A percentile compares a stretch with the other conserved stretches of the same genome.
Evolutionary conservation across 2,329 filamentous ascomycete genomes (phyloP).

Genomic region (Colletotrichum lupini): DNA sequence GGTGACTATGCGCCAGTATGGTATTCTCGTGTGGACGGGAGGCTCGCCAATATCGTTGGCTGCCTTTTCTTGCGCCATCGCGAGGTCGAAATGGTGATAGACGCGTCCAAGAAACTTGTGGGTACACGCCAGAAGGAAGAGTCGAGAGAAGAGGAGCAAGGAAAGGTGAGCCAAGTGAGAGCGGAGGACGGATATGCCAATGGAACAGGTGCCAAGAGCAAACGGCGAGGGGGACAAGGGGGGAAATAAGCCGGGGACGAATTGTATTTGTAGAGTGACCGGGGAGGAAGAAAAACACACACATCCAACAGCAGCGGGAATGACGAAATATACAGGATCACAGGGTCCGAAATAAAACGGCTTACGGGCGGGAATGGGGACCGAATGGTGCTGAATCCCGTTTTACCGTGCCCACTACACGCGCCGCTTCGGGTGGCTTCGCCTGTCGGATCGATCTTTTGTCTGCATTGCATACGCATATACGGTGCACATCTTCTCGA

Average conservation of each 20-base stretch:
- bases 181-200: background rate
- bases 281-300: background rate
- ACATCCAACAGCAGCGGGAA: background rate
- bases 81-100: background rate
- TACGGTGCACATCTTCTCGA: background rate
- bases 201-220: background rate
- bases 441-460: background rate
- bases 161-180: background rate
- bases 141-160: background rate
- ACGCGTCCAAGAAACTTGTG: background rate
- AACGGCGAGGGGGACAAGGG: background rate
- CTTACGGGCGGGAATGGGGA: background rate
- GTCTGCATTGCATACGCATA: background rate
- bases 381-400: background rate
- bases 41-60: background rate
- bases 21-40: background rate
- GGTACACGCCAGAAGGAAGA: background rate
- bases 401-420: background rate
- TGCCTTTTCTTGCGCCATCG: background rate
- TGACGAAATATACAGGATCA: background rate
- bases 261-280: background rate
- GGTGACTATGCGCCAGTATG: constrained; percentile 1
- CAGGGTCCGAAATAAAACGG: background rate
- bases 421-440: background rate
- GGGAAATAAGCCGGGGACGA: background rate